Base-by-base conservation (phyloP, 2,329 filamentous ascomycete genomes). In the Ceratocystis lukuohia region DNA sequence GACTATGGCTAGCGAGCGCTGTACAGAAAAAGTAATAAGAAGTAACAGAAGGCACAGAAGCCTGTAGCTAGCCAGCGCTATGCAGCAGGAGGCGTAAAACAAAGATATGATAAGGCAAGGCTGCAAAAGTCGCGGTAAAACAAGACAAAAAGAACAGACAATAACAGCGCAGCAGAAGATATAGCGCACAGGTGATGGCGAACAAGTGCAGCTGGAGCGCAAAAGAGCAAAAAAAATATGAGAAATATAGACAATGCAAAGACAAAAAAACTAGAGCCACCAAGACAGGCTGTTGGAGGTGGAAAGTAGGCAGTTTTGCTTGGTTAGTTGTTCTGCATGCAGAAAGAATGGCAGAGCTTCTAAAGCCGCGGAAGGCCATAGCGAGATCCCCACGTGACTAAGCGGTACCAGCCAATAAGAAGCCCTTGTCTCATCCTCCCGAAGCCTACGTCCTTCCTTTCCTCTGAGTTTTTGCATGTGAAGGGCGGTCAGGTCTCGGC, bases 1-100 rank as follows among this genome's bases (percentile, higher is more conserved):
- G 61, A 12, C 6, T 12, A 20, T 12, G 12, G 41, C 8, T n/a
- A 37, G 61, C 70, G 74, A 57, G 69, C 67, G 44, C 68, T 64
- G 22, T 70, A 69, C 62, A 73, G 71, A 73, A 75, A 59, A 22
- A 53, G 48, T 12, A 53, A 8, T 2, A 53, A 10, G 22, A 25
- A 62, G 65, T 41, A 56, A 37, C 44, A 63, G 46, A 33, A 37
- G 56, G 50, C 15, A 8, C 20, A 25, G 48, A 25, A 25, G 48
- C 25, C 22, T 41, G 37, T 41, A 41, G 10, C 37, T 41, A 41
- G 37, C 37, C 37, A 41, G 37, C 37, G 10, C 37, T 41, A 41
- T 41, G 10, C 37, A 41, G 37, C 37, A 41, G 12, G 37, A 41
- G 37, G 37, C 25, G 28, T 15, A 44, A 28, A 22, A 59, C 12